Percentiles rank a stretch among this genome's conserved stretches.
These are phyloP conservation scores for Vanrija sp. DNA, from an alignment of 1,284 basidiomycete species.

Conservation along the genomic window DNA sequence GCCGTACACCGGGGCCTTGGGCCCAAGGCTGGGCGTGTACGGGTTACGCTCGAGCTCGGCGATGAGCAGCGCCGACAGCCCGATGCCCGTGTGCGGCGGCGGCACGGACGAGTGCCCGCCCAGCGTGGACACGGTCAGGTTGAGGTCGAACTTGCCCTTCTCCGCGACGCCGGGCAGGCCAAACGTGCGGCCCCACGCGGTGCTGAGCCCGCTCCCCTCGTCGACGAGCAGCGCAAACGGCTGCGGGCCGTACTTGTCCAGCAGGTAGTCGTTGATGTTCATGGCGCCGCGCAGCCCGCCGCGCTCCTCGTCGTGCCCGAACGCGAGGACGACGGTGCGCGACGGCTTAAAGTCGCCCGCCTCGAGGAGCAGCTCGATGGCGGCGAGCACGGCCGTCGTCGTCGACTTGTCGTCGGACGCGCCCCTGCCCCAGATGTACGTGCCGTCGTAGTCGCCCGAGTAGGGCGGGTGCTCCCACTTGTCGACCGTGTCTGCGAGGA, in stretches of 20 bases:
- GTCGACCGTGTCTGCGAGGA: neutral
- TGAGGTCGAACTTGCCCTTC: conserved; percentile 20
- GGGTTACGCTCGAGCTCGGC: conserved; percentile 19
- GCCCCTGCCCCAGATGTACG: conserved; percentile 19
- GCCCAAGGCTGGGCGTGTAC: conserved; percentile 3
- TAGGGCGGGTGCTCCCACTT: neutral
- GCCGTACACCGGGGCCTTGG: conserved; percentile 15
- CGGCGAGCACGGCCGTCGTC: conserved; percentile 52
- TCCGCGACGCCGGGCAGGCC: conserved; percentile 49
- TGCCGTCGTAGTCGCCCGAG: conserved; percentile 5
- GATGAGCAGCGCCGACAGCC: conserved; percentile 22
- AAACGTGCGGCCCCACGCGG: conserved; percentile 27
- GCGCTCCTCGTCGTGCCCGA: conserved; percentile 32
- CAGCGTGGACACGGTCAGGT: conserved; percentile 20
- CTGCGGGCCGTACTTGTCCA: conserved; percentile 18
- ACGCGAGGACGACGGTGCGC: conserved; percentile 29
- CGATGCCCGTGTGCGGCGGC: conserved; percentile 37
- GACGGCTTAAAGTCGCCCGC: conserved; percentile 52
- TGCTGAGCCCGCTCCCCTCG: conserved; percentile 20
- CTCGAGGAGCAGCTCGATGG: conserved; percentile 55
- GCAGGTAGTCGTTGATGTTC: conserved; percentile 10
- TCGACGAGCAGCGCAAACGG: conserved; percentile 24
- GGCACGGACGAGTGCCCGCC: conserved; percentile 28
- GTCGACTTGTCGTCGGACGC: conserved; percentile 14
- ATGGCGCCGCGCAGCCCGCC: conserved; percentile 45